A percentile compares a stretch with the other conserved stretches of the same genome.
These are phyloP conservation scores for Diddensiella transvaalensis DNA, from an alignment of 805 yeast genomes.

Conservation along the genomic window DNA sequence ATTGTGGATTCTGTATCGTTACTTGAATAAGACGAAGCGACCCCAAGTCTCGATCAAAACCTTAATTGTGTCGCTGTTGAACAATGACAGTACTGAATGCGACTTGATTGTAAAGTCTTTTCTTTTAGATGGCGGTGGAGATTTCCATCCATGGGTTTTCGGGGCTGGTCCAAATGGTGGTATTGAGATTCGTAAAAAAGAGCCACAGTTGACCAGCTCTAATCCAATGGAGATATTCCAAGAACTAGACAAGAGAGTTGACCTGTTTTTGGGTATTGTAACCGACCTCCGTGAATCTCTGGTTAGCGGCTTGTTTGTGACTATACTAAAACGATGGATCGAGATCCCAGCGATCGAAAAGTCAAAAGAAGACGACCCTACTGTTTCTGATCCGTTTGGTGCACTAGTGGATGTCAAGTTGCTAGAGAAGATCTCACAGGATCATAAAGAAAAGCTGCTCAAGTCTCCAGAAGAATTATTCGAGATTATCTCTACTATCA, in stretches of 20 bases:
- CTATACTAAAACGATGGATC: conserved; percentile 61
- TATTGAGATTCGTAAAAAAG: conserved; percentile 25
- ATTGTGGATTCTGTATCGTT: conserved; percentile 26
- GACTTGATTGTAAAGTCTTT: conserved; percentile 32
- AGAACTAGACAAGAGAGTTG: conserved; percentile 44
- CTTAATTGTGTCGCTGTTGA: conserved; percentile 12
- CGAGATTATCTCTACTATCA: conserved; percentile 43
- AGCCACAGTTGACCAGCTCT: conserved; percentile 4
- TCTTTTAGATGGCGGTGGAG: conserved; percentile 29
- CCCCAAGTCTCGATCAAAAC: conserved; percentile 16
- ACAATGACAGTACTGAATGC: conserved; percentile 1
- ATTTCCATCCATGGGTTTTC: conserved; percentile 23
- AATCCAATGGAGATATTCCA: conserved; percentile 31
- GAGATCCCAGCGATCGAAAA: conserved; percentile 1
- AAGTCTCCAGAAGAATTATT: conserved; percentile 57
- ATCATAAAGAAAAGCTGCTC: conserved; percentile 54
- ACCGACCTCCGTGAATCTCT: conserved; percentile 47
- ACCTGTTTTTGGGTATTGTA: conserved; percentile 43
- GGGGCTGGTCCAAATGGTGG: conserved; percentile 28
- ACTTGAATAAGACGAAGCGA: conserved; percentile 15
- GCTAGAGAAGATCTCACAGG: conserved; percentile 56
- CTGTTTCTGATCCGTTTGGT: conserved; percentile 47
- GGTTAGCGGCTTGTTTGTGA: conserved; percentile 45
- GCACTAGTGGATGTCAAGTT: conserved; percentile 59
- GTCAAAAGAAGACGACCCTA: conserved; percentile 22